phyloP scores from a whole-genome alignment of 2,329 filamentous ascomycete species.

The Madurella fahalii region DNA sequence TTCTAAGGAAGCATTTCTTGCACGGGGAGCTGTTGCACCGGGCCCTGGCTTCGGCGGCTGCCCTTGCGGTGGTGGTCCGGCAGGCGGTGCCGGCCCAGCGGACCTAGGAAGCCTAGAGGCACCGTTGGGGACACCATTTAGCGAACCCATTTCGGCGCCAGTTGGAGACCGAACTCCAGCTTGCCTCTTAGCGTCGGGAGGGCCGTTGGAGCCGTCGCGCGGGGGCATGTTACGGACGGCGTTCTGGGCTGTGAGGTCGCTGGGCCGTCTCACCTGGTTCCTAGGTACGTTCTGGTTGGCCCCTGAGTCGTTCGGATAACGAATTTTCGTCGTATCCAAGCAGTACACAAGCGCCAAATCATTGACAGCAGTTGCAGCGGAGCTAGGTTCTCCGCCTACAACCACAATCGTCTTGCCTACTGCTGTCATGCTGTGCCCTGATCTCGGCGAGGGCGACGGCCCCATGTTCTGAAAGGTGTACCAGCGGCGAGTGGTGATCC shows the following conservation, averaged over 20 bases:
- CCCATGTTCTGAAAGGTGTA: constrained; percentile 99
- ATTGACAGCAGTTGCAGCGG: constrained; percentile 71
- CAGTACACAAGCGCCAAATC: constrained; percentile 89
- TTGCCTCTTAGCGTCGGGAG: constrained; percentile 47
- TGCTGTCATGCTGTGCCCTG: constrained; percentile 96
- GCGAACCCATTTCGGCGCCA: constrained; percentile 32
- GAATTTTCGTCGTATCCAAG: constrained; percentile 91
- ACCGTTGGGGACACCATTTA: constrained; percentile 26
- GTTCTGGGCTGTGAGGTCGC: constrained; percentile 29
- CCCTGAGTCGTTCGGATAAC: constrained; percentile 78
- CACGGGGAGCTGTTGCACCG: constrained; percentile 39
- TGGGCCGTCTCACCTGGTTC: constrained; percentile 30
- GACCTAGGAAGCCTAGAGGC: constrained; percentile 40
- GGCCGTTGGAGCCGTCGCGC: constrained; percentile 51
- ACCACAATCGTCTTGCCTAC: constrained; percentile 91
- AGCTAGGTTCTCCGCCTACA: constrained; percentile 89
- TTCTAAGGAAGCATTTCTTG: constrained; percentile 49
- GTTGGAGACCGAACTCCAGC: constrained; percentile 39
- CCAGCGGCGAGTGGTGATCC: constrained; percentile 78
- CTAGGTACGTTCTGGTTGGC: constrained; percentile 27
- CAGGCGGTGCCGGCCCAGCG: constrained; percentile 36
- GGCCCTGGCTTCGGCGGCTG: constrained; percentile 48
- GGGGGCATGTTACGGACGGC: constrained; percentile 38
- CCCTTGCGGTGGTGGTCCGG: constrained; percentile 52
- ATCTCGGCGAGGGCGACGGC: constrained; percentile 85